phyloP scores from a whole-genome alignment of 805 yeast species.

The Candida arabinofermentans region DNA sequence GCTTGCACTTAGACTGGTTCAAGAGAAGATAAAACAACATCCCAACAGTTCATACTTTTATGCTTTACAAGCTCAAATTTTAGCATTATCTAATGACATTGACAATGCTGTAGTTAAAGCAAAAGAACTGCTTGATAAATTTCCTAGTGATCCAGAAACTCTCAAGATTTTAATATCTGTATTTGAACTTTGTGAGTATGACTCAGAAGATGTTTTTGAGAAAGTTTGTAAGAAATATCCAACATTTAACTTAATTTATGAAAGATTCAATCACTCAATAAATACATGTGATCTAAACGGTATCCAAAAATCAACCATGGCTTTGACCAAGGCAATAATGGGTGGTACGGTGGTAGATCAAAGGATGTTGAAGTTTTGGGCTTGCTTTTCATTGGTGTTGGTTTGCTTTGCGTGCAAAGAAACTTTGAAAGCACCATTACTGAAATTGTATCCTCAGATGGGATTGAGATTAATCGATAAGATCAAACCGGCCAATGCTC shows the following conservation, averaged over 20 bases:
- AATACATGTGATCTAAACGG: conserved; percentile 44
- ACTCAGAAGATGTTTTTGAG: conserved; percentile 48
- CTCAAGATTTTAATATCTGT: conserved; percentile 44
- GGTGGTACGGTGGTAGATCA: conserved; percentile 19
- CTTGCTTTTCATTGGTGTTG: conserved; percentile 50
- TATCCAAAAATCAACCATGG: conserved; percentile 52
- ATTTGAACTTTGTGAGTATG: conserved; percentile 36
- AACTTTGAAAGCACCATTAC: conserved; percentile 41
- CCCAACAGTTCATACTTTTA: conserved; percentile 57
- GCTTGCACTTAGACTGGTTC: conserved; percentile 47
- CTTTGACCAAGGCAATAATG: conserved; percentile 31
- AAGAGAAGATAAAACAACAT: conserved; percentile 44
- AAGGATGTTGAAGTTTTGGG: conserved; percentile 45
- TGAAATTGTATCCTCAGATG: conserved; percentile 51
- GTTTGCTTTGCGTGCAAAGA: conserved; percentile 32
- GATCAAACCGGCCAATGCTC: conserved; percentile 41
- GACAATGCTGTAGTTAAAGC: conserved; percentile 32
- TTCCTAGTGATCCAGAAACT: conserved; percentile 54
- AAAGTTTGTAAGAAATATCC: conserved; percentile 56
- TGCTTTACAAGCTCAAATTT: conserved; percentile 39
- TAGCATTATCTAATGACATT: conserved; percentile 32
- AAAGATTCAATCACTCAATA: conserved; percentile 57
- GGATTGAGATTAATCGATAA: conserved; percentile 55
- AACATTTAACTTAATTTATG: conserved; percentile 39
- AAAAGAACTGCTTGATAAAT: conserved; percentile 28